Percentiles rank a stretch among this genome's conserved stretches.
Conservation (phyloP, 2,329 filamentous ascomycete genomes). For the Orbilia oligospora region DNA sequence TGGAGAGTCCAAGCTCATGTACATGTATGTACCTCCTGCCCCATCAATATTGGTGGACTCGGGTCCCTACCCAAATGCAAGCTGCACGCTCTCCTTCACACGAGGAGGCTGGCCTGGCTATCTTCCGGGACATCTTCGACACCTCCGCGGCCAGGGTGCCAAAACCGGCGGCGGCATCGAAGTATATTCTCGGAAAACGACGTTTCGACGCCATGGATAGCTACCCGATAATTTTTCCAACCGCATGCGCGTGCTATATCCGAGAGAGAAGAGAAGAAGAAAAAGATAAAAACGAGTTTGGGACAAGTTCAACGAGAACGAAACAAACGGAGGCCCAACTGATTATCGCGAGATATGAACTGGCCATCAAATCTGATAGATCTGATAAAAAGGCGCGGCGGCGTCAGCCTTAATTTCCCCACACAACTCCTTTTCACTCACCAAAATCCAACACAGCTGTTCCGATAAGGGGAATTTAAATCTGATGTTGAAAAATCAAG, state of each 20-base stretch:
- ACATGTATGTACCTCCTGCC: constrained; percentile 1
- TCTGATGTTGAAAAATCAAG: constrained; percentile 50
- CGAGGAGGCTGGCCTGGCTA: constrained; percentile 26
- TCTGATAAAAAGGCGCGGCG: constrained; percentile 54
- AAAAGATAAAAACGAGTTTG: constrained; percentile 16
- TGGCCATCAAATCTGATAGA: constrained; percentile 56
- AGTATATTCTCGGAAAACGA: constrained; percentile 13
- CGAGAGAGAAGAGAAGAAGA: neutral
- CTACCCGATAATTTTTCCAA: neutral
- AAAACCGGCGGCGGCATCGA: constrained; percentile 16
- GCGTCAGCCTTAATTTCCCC: constrained; percentile 54
- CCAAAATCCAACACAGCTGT: constrained; percentile 57
- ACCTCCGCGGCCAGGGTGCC: constrained; percentile 32
- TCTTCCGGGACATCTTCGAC: constrained; percentile 24
- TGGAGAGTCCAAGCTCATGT: constrained; percentile 27
- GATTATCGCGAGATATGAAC: constrained; percentile 49
- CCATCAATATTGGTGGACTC: constrained; percentile 7
- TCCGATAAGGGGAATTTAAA: constrained; percentile 34
- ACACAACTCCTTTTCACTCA: constrained; percentile 52
- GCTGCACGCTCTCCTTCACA: constrained; percentile 1
- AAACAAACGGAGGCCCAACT: constrained; percentile 17
- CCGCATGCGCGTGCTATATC: neutral
- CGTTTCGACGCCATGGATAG: neutral
- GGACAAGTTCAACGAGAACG: constrained; percentile 13
- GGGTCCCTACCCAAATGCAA: neutral